These are phyloP conservation scores for Juncus effusus DNA, from an alignment of 176 grass and related monocot genomes.

Conservation along the genomic window DNA sequence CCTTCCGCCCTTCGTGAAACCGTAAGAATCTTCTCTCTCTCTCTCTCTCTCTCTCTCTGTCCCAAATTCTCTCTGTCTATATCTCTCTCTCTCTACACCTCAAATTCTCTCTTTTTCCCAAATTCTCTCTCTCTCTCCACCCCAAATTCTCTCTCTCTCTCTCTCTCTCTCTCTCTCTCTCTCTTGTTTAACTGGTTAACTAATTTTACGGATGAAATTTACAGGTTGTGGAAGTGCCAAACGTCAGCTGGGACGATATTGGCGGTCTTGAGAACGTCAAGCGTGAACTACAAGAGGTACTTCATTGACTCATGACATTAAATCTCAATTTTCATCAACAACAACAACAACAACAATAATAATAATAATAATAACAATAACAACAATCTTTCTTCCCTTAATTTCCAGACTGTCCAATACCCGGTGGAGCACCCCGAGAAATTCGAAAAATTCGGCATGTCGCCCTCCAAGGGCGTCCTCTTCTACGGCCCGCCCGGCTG, in stretches of 20 bases:
- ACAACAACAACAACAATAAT: not conserved
- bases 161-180: too few relatives aligned
- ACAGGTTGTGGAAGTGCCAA: slow-evolving; percentile 63
- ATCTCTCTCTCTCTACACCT: too few relatives aligned
- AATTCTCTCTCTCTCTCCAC: too few relatives aligned
- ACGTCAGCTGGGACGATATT: slow-evolving; percentile 51
- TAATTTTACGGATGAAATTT: slow-evolving; percentile 14
- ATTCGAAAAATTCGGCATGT: slow-evolving; percentile 67
- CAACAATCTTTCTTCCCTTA: slow-evolving; percentile 4
- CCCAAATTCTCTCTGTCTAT: too few relatives aligned
- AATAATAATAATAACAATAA: not conserved
- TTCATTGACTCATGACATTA: not conserved
- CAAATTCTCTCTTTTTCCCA: too few relatives aligned
- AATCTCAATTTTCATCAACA: not conserved
- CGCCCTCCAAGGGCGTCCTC: slow-evolving; percentile 53
- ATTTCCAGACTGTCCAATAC: slow-evolving; percentile 47
- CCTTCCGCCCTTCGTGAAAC: slow-evolving; percentile 65
- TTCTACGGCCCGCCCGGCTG: slow-evolving; percentile 61
- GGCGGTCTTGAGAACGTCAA: slow-evolving; percentile 62
- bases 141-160: too few relatives aligned
- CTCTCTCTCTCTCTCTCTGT: too few relatives aligned
- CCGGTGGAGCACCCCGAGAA: slow-evolving; percentile 59
- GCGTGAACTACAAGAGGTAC: slow-evolving; percentile 62
- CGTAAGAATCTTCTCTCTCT: not conserved
- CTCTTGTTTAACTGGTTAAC: not conserved